Conservation (phyloP, 1,139 yeast genomes). For the Diutina scorzettiae region DNA sequence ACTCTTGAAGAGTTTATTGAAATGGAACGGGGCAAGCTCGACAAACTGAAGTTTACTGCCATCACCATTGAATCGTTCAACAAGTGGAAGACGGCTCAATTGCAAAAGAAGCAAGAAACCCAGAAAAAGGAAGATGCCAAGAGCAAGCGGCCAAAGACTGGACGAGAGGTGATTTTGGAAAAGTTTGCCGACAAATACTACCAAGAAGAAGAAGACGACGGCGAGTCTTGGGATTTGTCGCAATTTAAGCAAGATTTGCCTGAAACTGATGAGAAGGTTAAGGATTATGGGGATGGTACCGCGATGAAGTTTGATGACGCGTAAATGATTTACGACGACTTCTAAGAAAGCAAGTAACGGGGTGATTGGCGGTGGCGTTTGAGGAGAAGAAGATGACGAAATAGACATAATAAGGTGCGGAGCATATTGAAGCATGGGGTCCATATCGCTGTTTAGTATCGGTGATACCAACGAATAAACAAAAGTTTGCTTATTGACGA, state of each 20-base stretch:
- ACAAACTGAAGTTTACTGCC: conserved; percentile 70
- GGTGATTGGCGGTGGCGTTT: too few relatives aligned
- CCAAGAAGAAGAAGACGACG: conserved; percentile 33
- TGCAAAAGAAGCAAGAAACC: conserved; percentile 37
- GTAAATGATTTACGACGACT: too few relatives aligned
- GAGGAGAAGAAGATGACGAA: too few relatives aligned
- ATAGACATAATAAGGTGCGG: too few relatives aligned
- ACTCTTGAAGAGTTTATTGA: conserved; percentile 94
- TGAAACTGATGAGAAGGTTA: conserved; percentile 23
- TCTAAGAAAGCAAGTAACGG: not conserved
- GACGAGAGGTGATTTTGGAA: conserved; percentile 71
- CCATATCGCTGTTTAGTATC: too few relatives aligned
- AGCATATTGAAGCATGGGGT: too few relatives aligned
- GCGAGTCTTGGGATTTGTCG: conserved; percentile 63
- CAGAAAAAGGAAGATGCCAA: conserved; percentile 50
- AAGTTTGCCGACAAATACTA: conserved; percentile 56
- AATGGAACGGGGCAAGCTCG: conserved; percentile 80
- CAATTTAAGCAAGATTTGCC: conserved; percentile 42
- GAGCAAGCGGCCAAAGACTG: conserved; percentile 49
- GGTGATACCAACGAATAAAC: too few relatives aligned
- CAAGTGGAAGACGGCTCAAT: conserved; percentile 58
- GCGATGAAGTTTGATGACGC: not conserved
- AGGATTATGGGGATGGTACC: conserved; percentile 48
- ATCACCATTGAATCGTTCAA: conserved; percentile 76
- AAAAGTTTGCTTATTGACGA: too few relatives aligned